These are phyloP conservation scores for Pseudohalonectria lignicola DNA, from an alignment of 2,329 filamentous ascomycete genomes.

Conservation along the genomic window DNA sequence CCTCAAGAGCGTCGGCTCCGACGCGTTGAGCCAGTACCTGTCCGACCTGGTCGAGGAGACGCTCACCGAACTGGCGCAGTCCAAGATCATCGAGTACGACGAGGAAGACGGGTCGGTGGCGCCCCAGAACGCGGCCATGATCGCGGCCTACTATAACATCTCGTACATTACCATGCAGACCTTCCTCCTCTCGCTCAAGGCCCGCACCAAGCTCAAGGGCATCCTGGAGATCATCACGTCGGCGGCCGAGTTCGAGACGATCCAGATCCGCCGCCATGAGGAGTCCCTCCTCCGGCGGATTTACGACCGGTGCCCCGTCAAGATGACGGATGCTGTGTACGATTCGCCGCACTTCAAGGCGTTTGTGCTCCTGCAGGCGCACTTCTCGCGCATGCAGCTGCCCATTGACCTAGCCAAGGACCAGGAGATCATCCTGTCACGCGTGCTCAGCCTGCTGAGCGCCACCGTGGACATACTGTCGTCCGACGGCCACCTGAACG, in stretches of 20 bases:
- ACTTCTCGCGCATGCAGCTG: constrained; percentile 95
- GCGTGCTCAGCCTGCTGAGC: constrained; percentile 77
- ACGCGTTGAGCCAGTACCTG: constrained; percentile 85
- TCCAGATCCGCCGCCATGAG: constrained; percentile 90
- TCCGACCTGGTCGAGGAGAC: constrained; percentile 93
- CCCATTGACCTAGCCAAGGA: constrained; percentile 94
- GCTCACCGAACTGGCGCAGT: constrained; percentile 79
- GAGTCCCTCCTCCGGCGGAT: constrained; percentile 79
- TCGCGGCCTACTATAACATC: constrained; percentile 98
- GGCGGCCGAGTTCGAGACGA: constrained; percentile 89
- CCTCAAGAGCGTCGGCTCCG: constrained; percentile 76
- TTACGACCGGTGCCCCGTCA: constrained; percentile 89
- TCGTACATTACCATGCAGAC: constrained; percentile 99
- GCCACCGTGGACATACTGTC: constrained; percentile 92
- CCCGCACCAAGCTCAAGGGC: constrained; percentile 88
- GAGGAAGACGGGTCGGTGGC: constrained; percentile 85
- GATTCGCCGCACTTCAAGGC: constrained; percentile 98
- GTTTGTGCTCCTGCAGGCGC: constrained; percentile 91
- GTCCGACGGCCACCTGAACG: constrained; percentile 91
- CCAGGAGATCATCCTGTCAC: constrained; percentile 76
- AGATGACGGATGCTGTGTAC: constrained; percentile 77
- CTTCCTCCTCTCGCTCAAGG: constrained; percentile 80
- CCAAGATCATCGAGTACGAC: constrained; percentile 91
- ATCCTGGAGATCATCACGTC: constrained; percentile 96
- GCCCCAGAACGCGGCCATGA: constrained; percentile 93